These are phyloP conservation scores for Raddia guianensis DNA, from an alignment of 176 grass and related monocot genomes.

Conservation along the genomic window DNA sequence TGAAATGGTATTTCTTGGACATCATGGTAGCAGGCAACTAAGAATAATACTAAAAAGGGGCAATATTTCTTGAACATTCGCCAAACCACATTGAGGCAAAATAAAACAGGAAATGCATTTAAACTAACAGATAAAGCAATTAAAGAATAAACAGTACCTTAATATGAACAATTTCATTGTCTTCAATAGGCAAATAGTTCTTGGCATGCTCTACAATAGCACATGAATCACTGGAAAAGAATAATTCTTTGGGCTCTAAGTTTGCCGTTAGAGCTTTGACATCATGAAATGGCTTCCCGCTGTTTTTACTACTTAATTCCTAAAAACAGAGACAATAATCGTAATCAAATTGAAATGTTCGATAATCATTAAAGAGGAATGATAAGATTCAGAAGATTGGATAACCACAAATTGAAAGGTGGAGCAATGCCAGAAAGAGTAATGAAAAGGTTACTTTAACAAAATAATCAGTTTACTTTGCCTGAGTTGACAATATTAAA, in stretches of 20 bases:
- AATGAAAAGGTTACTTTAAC: neutral
- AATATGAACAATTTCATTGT: slow-evolving; percentile 90
- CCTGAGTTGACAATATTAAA: slow-evolving; percentile 1
- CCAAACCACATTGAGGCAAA: neutral
- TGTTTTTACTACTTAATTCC: slow-evolving; percentile 70
- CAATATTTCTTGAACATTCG: too few species aligned
- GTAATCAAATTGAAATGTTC: neutral
- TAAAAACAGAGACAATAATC: slow-evolving; percentile 28
- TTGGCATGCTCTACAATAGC: slow-evolving; percentile 99
- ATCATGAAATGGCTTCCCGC: slow-evolving; percentile 68
- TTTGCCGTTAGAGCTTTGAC: slow-evolving; percentile 78
- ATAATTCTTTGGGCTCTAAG: slow-evolving; percentile 80
- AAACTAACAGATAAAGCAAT: slow-evolving; percentile 7
- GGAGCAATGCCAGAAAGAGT: neutral
- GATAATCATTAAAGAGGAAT: neutral
- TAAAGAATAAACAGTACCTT: slow-evolving; percentile 54
- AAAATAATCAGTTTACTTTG: slow-evolving; percentile 15
- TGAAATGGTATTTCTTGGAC: neutral
- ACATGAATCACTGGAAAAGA: slow-evolving; percentile 94
- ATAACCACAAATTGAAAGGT: neutral
- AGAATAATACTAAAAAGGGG: neutral
- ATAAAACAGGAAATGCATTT: slow-evolving; percentile 16
- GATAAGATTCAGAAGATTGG: neutral
- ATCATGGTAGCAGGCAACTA: neutral
- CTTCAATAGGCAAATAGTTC: slow-evolving; percentile 85